Percentiles rank a stretch among this genome's conserved stretches.
These are phyloP conservation scores for Vigna trinervia DNA, from an alignment of 306 rosid species.

Conservation along the genomic window DNA sequence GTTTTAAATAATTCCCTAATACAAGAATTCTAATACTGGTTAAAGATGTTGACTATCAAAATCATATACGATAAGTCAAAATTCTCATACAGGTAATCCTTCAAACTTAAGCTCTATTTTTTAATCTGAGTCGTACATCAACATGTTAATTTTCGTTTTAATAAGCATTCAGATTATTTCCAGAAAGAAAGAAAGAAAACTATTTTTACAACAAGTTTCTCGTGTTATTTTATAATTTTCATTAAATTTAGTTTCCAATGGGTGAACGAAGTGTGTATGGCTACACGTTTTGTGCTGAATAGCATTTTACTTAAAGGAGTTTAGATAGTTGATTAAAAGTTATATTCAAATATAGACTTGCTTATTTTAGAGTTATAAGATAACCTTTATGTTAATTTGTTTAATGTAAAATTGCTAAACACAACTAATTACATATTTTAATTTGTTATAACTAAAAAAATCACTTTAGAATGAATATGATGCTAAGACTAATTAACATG, in stretches of 20 bases:
- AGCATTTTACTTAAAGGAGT: background rate
- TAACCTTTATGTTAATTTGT: background rate
- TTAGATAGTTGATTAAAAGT: background rate
- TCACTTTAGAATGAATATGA: background rate
- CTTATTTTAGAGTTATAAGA: background rate
- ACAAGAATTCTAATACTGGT: background rate
- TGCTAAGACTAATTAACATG: background rate
- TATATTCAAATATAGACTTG: background rate
- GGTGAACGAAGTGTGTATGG: background rate
- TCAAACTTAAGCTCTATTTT: background rate
- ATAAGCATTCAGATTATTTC: background rate
- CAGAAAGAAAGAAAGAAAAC: background rate
- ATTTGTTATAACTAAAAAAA: background rate
- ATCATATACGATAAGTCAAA: background rate
- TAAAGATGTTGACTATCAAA: background rate
- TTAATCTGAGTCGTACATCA: background rate
- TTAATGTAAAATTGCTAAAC: background rate
- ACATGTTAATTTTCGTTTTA: background rate
- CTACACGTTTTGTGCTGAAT: background rate
- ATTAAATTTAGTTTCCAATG: background rate
- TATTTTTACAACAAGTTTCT: background rate
- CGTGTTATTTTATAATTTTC: background rate
- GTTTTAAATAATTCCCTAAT: background rate
- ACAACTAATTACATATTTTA: background rate
- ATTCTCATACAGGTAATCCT: background rate